Evolutionary conservation across 129 eudicot species (phyloP), one percentile per base, ranked within the genome.

Genomic region (Chrysanthemum seticuspe): DNA sequence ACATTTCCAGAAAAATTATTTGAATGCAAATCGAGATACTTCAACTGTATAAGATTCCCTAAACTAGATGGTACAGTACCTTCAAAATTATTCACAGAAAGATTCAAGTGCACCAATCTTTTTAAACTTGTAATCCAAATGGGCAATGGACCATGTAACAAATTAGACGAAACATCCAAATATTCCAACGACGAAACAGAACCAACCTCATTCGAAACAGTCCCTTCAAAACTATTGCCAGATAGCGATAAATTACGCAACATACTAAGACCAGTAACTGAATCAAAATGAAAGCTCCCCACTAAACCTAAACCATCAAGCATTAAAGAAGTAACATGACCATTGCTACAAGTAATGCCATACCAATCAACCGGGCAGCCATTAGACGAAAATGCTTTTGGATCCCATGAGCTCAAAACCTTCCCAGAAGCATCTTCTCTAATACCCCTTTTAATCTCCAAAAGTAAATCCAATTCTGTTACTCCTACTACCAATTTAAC

Each of bases 341-440:
- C 97, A 66, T 23, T 74, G 31, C 57, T 80, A 80, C 97, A 91
- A 69, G 55, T 79, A 19, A 91, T 52, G 64, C 97, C 95, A 65
- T 77, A 84, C 97, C 97, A 91, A 65, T 80, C 64, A 68, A 80
- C 79, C 52, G 97, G 95, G 78, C 96, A 91, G 2, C 92, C 95
- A 83, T 91, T 76, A 19, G 87, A 68, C 57, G 81, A 77, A 31
- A 88, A 52, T 14, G 97, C 82, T 13, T 78, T 82, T 13, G 90
- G 82, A 91, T 84, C 74, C 97, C 97, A 91, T 49, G 95, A 84
- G 73, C 34, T 73, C 53, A 88, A 81, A 69, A 82, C 78, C 72
- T 84, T 72, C 31, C 85, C 87, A 36, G 80, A 84, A 70, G 84
- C 62, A 63, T 88, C 95, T 59, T 49, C 81, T 51, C 73, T 75